Evolutionary conservation across 2,329 filamentous ascomycete species (phyloP), one percentile per base, ranked within the genome.

Genomic region (Ceratocystis albifundus): DNA sequence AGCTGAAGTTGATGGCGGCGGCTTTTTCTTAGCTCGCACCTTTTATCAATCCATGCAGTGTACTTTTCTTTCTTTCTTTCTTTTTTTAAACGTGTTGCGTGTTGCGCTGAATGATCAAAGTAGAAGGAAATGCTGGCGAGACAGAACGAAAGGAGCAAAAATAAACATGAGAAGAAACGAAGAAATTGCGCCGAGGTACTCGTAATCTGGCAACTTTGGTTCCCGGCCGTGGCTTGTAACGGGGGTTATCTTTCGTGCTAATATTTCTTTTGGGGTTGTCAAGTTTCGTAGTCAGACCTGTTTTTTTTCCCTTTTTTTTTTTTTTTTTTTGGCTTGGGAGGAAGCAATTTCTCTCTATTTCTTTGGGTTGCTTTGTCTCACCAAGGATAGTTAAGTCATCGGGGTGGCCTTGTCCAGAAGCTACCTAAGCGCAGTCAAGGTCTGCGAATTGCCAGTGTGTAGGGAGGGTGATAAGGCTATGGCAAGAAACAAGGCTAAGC

Each of bases 401-500:
- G 48, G 48, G 22, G 7, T 20, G 17, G 36, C 36, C 36, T 41
- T 41, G 36, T 12, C 36, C 36, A 41, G 8, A 41, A 41, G 36
- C 36, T 41, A 41, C 36, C 10, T 41, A 41, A 12, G 36, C 36
- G 36, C 36, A 41, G 36, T 12, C 36, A 41, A 12, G 36, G 10
- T 41, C 36, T 41, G 36, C 36, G 36, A 12, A 41, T 41, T 41
- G 36, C 10, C 36, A 41, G 36, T 12, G 22, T 57, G 53, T 22
- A 17, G 53, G 25, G 53, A 17, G 53, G 25, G 53, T 30, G 53
- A 15, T 36, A 32, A 32, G 53, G 53, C 36, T 30, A 59, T 36
- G 28, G 53, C 53, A 32, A 59, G 53, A 59, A 59, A 59, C 7
- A 2, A 30, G 53, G 25, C 53, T 59, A 17, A 59, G 53, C 53